These are phyloP conservation scores for Acanthamoeba sp. DNA, from an alignment of 208 protist species.

Conservation along the genomic window DNA sequence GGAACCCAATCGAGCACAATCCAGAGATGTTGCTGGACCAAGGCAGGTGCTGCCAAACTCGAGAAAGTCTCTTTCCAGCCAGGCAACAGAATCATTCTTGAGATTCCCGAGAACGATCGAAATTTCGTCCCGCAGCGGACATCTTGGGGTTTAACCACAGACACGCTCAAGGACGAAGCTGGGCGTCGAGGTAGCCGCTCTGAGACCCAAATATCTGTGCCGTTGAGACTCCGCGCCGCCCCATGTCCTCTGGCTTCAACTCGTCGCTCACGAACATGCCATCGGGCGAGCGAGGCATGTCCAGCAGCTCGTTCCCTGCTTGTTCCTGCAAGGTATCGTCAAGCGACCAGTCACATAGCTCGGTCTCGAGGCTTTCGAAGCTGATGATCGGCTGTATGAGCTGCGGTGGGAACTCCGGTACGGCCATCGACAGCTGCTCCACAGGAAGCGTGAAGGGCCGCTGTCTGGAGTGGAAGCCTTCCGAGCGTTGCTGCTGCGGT, in stretches of 20 bases:
- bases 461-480: too few relatives aligned
- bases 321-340: neutral
- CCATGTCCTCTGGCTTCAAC: neutral
- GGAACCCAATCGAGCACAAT: too few relatives aligned
- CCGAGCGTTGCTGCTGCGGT: neutral
- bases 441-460: too few relatives aligned
- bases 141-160: too few relatives aligned
- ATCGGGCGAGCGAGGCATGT: neutral
- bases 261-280: slow-evolving; percentile 19
- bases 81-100: too few relatives aligned
- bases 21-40: too few relatives aligned
- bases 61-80: too few relatives aligned
- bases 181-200: neutral
- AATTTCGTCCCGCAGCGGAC: too few relatives aligned
- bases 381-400: neutral
- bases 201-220: neutral
- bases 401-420: neutral
- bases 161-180: neutral
- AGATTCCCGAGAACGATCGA: too few relatives aligned
- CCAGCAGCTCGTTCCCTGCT: neutral
- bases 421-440: neutral
- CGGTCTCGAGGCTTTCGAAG: neutral
- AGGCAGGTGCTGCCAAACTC: too few relatives aligned
- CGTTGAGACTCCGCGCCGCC: neutral
- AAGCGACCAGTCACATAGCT: neutral